Percentiles rank a stretch among this genome's conserved stretches.
These are phyloP conservation scores for Poa annua DNA, from an alignment of 176 grass and related monocot genomes.

Conservation along the genomic window DNA sequence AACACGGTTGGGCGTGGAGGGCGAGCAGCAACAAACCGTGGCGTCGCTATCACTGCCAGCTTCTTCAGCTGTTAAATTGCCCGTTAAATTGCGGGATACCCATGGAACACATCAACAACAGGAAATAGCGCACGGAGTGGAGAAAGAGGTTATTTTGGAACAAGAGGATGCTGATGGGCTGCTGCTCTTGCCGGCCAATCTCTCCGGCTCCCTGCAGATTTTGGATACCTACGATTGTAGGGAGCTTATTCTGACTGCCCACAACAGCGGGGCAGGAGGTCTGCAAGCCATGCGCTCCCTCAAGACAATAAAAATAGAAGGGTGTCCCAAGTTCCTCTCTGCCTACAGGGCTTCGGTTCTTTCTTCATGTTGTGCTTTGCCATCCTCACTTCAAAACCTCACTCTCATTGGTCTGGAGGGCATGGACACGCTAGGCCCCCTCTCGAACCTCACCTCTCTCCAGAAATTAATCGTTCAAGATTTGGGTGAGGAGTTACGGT, in stretches of 20 bases:
- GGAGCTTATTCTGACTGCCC: background rate
- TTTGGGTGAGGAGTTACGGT: background rate
- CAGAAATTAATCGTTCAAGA: fast-evolving
- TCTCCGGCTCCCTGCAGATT: background rate
- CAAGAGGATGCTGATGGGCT: background rate
- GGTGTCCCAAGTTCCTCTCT: background rate
- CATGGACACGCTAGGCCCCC: background rate
- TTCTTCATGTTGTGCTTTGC: background rate
- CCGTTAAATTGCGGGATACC: background rate
- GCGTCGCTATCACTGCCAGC: background rate
- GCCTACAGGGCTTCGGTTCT: background rate
- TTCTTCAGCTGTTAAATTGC: background rate
- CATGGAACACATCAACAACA: background rate
- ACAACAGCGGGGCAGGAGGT: background rate
- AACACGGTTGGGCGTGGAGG: background rate
- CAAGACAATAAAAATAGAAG: fast-evolving
- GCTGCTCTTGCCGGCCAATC: background rate
- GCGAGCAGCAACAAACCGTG: background rate
- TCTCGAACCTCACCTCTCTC: background rate
- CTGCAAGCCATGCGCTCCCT: slow-evolving; percentile 7
- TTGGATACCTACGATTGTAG: fast-evolving
- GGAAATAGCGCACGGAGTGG: background rate
- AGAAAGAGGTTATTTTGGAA: background rate
- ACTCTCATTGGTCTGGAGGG: fast-evolving
- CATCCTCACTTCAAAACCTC: background rate